phyloP scores from a whole-genome alignment of 148 eudicot genomes.

The Diospyros lotus region DNA sequence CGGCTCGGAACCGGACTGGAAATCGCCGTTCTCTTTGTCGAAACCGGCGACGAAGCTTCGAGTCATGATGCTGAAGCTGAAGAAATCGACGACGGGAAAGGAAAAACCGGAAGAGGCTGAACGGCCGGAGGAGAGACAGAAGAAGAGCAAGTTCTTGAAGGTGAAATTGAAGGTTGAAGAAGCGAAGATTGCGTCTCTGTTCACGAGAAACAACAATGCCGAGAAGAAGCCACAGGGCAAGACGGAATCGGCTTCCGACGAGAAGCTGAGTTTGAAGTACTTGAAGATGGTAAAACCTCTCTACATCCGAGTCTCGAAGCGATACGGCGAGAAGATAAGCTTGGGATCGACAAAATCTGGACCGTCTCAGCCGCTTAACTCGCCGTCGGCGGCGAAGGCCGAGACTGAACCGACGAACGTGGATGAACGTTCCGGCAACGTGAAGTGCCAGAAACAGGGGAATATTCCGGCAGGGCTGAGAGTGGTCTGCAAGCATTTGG shows the following conservation, averaged over 20 bases:
- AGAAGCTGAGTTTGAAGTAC: conserved; percentile 56
- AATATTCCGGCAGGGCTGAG: conserved; percentile 47
- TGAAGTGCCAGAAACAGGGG: conserved; percentile 27
- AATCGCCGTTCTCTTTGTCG: conserved; percentile 25
- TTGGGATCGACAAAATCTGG: background rate
- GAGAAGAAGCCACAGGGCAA: background rate
- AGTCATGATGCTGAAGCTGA: conserved; percentile 57
- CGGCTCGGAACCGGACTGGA: no score
- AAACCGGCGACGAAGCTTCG: conserved; percentile 58
- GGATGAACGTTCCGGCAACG: background rate
- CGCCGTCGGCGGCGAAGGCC: background rate
- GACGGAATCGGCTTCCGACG: background rate
- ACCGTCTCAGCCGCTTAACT: no score
- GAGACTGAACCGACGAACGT: conserved; percentile 11
- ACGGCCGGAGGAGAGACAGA: conserved; percentile 2
- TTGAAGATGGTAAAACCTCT: conserved; percentile 66
- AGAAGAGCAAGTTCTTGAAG: conserved; percentile 30
- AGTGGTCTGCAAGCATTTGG: conserved; percentile 51
- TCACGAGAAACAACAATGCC: conserved; percentile 32
- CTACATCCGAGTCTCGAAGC: conserved; percentile 53
- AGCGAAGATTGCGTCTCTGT: conserved; percentile 54
- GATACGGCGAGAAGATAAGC: conserved; percentile 33
- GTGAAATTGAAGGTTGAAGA: conserved; percentile 57
- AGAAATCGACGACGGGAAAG: conserved; percentile 36
- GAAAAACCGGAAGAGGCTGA: background rate